Base-by-base conservation (phyloP, 345 rosid species). In the Rhizophora mangle region DNA sequence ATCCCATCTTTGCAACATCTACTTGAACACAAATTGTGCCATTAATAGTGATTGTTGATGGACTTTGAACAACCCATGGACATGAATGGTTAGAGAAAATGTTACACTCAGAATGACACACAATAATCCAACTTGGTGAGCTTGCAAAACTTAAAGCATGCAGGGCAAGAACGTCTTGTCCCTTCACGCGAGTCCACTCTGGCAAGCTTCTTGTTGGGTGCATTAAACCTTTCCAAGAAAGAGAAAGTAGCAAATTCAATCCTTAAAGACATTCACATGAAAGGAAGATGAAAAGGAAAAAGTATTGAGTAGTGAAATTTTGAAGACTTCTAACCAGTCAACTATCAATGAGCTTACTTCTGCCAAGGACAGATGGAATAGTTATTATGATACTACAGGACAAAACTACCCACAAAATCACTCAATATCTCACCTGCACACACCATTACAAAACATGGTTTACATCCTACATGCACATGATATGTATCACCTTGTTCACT, bases 181-280 rank as follows among this genome's bases (percentile, higher is more conserved):
- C 81, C 76, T 74, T 77, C 82, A 71, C 75, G 74, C 62, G 73
- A 81, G 69, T 71, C 84, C 75, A 55, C 80, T 77, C 70, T 75
- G 34, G 75, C 78, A 79, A 78, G 74, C 75, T 76, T 58, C 65
- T 68, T 81, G 78, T 74, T 49, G 59, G 65, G 76, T 62, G 68
- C 75, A 72, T 67, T 70, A 78, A 74, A 71, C 77, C 77, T 78
- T 80, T 74, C 74, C 69, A 73, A 68, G 76, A 76, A 83, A 71
- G 74, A 59, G 69, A 64, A 79, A 70, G 74, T 72, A 76, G 74
- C 57, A 71, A 70, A 68, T 80, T 71, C 65, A 73, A 73, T 53
- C 68, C 49, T 63, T 30, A 52, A 49, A 76, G 72, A 63, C 36
- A 34, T 76, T 54, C 57, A 64, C 70, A 15, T 63, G 34, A 71